Evolutionary conservation across 2,329 filamentous ascomycete genomes (phyloP).

Genomic region (Colletotrichum sp.): DNA sequence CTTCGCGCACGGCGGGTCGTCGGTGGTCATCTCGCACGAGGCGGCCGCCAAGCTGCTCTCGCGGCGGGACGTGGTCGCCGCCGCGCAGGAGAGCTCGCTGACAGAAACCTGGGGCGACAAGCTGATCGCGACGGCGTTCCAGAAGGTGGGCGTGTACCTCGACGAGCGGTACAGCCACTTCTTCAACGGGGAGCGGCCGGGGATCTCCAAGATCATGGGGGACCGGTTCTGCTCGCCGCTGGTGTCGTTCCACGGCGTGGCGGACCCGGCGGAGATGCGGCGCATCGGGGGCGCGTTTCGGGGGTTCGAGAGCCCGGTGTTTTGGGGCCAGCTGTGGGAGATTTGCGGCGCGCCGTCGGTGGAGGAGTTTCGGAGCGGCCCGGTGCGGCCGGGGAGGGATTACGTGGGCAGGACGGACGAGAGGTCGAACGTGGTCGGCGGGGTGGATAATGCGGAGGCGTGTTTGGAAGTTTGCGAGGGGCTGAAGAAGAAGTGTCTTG

Average conservation of each 20-base stretch:
- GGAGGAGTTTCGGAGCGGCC: constrained; percentile 37
- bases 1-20: constrained; percentile 64
- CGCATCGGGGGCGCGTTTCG: constrained; percentile 47
- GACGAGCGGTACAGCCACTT: constrained; percentile 59
- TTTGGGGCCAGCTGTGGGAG: constrained; percentile 57
- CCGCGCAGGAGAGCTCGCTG: constrained; percentile 52
- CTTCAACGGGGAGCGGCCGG: constrained; percentile 61
- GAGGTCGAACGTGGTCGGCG: constrained; percentile 39
- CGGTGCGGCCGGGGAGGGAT: constrained; percentile 46
- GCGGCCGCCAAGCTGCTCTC: constrained; percentile 53
- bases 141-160: constrained; percentile 59
- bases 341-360: constrained; percentile 50
- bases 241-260: constrained; percentile 58
- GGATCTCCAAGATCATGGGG: constrained; percentile 50
- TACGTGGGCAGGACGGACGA: constrained; percentile 57
- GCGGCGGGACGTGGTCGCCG: constrained; percentile 45
- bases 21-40: constrained; percentile 55
- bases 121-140: constrained; percentile 57
- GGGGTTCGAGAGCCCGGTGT: constrained; percentile 41
- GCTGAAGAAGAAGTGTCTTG: constrained; percentile 47
- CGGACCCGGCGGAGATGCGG: constrained; percentile 49
- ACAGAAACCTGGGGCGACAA: constrained; percentile 60
- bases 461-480: constrained; percentile 49
- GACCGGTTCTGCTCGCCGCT: constrained; percentile 61
- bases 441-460: constrained; percentile 42